Base-by-base conservation (phyloP, 2,329 filamentous ascomycete genomes). In the Colletotrichum cereale region DNA sequence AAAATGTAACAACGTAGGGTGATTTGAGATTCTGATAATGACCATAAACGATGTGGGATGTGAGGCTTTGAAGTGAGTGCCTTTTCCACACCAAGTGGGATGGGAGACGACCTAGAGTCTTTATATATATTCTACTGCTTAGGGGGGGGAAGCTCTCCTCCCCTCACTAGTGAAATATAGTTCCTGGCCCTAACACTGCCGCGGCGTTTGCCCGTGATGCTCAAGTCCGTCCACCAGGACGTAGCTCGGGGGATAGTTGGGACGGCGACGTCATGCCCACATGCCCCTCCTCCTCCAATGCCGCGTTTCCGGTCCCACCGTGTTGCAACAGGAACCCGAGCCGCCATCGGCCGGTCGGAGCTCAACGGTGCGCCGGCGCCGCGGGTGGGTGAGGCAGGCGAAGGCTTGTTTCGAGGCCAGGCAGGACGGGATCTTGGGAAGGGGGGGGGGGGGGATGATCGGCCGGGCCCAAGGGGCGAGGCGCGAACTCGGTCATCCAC, bases 181-280 rank as follows among this genome's bases (percentile, higher is more conserved):
- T 38, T 50, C 31, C n/a, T 50, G 14, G 52, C 44, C 38, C 42
- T 7, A 48, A 44, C 44, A 40, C 24, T 7, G 38, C 65, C 18
- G 53, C 58, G 53, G 68, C n/a, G 48, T 63, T 60, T 42, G 8
- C 3, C 21, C 52, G 29, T 26, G 65, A 53, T 18, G 31, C 18
- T 24, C 40, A 36, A 50, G 65, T 64, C 68, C 52, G 65, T 53
- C 38, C 65, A 52, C 38, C 29, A 68, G 68, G 44, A 68, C 38
- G 66, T 68, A 68, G 44, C 58, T 64, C 58, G 64, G 64, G 64
- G 24, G 29, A 53, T 42, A 42, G 56, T 50, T 62, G 57, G 52
- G 64, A 68, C 66, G 58, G 63, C 58, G 58, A 68, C 68, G 65
- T 71, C 68, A 71, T 68, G 68, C 3, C 31, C 47, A 60, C 31